Evolutionary conservation across 768 basidiomycete genomes (phyloP), one percentile per base, ranked within the genome.

Genomic region (Lactarius trivialis): DNA sequence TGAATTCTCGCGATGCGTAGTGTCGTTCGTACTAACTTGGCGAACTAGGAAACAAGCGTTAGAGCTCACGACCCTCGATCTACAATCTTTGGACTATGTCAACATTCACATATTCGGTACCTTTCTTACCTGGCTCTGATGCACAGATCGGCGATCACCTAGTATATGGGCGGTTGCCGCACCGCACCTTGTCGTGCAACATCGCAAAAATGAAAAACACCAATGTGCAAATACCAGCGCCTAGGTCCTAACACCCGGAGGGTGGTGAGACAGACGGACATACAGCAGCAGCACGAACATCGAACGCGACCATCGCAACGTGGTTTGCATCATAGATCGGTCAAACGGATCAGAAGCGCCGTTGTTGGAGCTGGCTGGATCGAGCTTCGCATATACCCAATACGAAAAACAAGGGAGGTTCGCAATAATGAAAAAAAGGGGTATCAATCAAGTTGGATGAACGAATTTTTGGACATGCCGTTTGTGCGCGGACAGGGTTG

Each of bases 61-160:
- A 9, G 12, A 8, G 2, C 32, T 56, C n/a, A 14, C 43, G 32
- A 56, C 21, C 43, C 33, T 45, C 14, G 41, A 24, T 45, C 48
- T 21, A 39, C 26, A 12, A 45, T 21, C 12, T 41, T n/a, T 7
- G 45, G 21, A 48, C 8, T 1, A 2, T 15, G n/a, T 26, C 34
- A 17, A n/a, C n/a, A 28, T 32, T 48, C 14, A 39, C 57, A 26
- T 9, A 34, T 50, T 30, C 12, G 4, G 49, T 51, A 37, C 12
- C 57, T 14, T 19, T 14, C 37, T 21, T 43, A 9, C 30, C 28
- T 30, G 30, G 37, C 33, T 50, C 9, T 49, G 12, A 52, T 12
- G 26, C n/a, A 52, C 51, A 28, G 52, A 60, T 54, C 52, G 41
- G 33, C 41, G 59, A 60, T 60, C 52, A 24, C 51, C 9, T 24